Evolutionary conservation across 257 asterid species (phyloP).

Genomic region (Solanum microdontum): DNA sequence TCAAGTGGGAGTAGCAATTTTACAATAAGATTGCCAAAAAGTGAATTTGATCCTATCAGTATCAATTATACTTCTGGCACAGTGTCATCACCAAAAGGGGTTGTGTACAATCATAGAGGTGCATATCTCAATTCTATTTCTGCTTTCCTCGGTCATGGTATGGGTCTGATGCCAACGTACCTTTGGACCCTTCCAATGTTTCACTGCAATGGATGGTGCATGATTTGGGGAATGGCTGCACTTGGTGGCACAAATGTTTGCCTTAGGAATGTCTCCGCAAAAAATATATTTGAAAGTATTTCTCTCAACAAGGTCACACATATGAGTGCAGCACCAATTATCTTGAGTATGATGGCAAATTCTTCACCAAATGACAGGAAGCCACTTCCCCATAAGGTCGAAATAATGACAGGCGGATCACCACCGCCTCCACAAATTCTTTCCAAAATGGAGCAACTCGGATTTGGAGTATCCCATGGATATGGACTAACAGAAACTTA

Average conservation of each 20-base stretch:
- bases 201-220: conserved; percentile 31
- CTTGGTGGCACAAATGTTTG: conserved; percentile 27
- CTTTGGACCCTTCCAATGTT: conserved; percentile 35
- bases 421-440: conserved; percentile 20
- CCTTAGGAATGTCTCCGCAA: conserved; percentile 9
- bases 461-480: conserved; percentile 14
- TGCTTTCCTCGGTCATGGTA: not conserved
- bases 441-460: conserved; percentile 19
- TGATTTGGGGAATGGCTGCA: conserved; percentile 23
- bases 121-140: not conserved
- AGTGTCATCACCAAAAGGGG: conserved; percentile 18
- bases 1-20: conserved; percentile 8
- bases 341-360: conserved; percentile 19
- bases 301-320: conserved; percentile 14
- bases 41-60: conserved; percentile 22
- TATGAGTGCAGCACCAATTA: conserved; percentile 24
- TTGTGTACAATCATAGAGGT: not conserved
- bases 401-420: conserved; percentile 23
- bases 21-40: conserved; percentile 11
- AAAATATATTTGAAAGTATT: conserved; percentile 8
- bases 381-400: conserved; percentile 21
- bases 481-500: conserved; percentile 11
- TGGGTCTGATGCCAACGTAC: not conserved
- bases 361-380: not conserved
- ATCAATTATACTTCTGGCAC: conserved; percentile 26